These are phyloP conservation scores for Pisolithus thermaeus DNA, from an alignment of 1,284 basidiomycete genomes.

Conservation along the genomic window DNA sequence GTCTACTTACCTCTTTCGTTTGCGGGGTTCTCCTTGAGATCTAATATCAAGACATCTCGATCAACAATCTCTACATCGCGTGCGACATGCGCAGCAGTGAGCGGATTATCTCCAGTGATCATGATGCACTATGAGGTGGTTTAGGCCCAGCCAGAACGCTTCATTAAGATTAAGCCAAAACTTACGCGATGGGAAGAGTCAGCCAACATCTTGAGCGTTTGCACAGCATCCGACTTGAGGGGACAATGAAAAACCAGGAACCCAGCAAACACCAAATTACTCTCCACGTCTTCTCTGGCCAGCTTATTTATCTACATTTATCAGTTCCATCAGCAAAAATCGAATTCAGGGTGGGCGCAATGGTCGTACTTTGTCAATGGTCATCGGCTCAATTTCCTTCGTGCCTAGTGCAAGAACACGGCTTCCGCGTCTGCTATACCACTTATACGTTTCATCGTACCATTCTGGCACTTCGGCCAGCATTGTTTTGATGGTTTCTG, in stretches of 20 bases:
- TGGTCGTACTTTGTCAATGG: constrained; percentile 52
- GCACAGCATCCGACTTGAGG: constrained; percentile 87
- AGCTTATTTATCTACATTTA: constrained; percentile 74
- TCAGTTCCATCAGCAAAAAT: not conserved
- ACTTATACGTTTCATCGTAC: constrained; percentile 92
- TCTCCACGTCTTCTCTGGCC: constrained; percentile 75
- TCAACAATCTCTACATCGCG: constrained; percentile 94
- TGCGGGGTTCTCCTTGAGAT: constrained; percentile 76
- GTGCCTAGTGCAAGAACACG: constrained; percentile 86
- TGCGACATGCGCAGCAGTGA: constrained; percentile 92
- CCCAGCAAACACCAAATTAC: constrained; percentile 73
- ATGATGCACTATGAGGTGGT: constrained; percentile 70
- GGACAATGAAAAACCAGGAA: constrained; percentile 98
- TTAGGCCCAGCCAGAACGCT: constrained; percentile 4
- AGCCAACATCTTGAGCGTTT: constrained; percentile 84
- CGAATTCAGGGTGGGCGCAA: not conserved
- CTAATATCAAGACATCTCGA: constrained; percentile 86
- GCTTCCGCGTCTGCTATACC: constrained; percentile 86
- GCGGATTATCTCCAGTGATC: constrained; percentile 96
- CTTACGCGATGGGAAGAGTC: constrained; percentile 91
- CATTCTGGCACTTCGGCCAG: constrained; percentile 63
- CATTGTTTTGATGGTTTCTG: constrained; percentile 91
- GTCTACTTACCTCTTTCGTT: constrained; percentile 54
- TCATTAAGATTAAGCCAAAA: constrained; percentile 11
- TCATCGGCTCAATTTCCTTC: constrained; percentile 72